Evolutionary conservation across 371 early-diverging fungal species (phyloP), one percentile per base, ranked within the genome.

Genomic region (Rhizopus arrhizus): DNA sequence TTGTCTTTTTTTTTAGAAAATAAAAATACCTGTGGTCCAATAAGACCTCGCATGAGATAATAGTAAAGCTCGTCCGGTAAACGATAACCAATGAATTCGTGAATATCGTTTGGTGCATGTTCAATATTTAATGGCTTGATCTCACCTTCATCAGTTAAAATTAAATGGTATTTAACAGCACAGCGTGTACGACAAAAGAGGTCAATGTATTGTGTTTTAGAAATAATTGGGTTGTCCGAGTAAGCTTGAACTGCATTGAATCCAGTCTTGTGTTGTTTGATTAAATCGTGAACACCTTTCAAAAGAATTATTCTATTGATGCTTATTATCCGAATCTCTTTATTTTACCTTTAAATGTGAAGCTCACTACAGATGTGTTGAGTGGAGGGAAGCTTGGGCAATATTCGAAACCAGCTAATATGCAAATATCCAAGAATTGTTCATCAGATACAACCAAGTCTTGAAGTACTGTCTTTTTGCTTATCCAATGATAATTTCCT

Each of bases 381-480:
- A 93, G 77, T 34, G 90, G 85, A 38, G 91, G 91, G 62, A 92
- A 91, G 3, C 87, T 89, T 29, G 81, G 78, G 59, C 85, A 85
- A 65, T 88, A 86, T 52, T 92, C 91, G 50, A 84, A 89, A 28
- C 94, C 94, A 8, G 91, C 89, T 48, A 94, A 69, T 45, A 94
- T 85, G 73, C 92, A 92, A 40, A 88, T 80, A 67, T 94, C 94
- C 52, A 93, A 61, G 58, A 93, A 87, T 56, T 91, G 94, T 16
- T 93, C 92, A 35, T 82, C 77, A 2, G 81, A 70, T 28, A 94
- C 71, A 42, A 81, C 79, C 50, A 93, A 66, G 58, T 87, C 86
- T 51, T 73, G 75, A 12, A 91, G 73, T 6, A 91, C 81, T 11
- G 79, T 69, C 57, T 84, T 79, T 68, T 91, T 91, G 58, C 75